Base-by-base conservation (phyloP, 345 rosid genomes). In the Lepidium africanum region DNA sequence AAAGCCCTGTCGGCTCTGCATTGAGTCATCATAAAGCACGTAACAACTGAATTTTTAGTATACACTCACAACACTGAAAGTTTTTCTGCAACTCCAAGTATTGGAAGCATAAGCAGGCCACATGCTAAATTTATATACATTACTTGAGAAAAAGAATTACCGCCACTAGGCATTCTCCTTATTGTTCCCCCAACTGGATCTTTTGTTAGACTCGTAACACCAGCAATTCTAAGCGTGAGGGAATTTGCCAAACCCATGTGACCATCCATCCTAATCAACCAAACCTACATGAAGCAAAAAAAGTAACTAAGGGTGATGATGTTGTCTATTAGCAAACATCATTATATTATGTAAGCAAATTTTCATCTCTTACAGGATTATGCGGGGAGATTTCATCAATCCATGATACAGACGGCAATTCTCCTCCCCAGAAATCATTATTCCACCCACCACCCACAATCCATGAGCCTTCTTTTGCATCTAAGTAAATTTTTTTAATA, bases 381-480 rank as follows among this genome's bases (percentile, higher is more conserved):
- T 69, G 27, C 59, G 90, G 72, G 6, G 97, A 84, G 71, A 88
- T 62, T 61, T 86, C 90, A 71, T 93, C 96, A 51, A 93, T 73
- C 97, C 96, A 93, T 13, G 94, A 84, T 17, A 87, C 90, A 50
- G 73, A 55, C 5, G 98, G 97, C 47, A 82, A 70, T 73, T 90
- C 96, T 69, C 98, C 98, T 68, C 96, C 98, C 98, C 97, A 93
- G 14, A 84, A 79, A 73, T 85, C 92, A 81, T 93, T 90, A 84
- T 93, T 93, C 98, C 98, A 93, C 70, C 97, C 92, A 48, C 97
- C 90, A 70, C 98, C 98, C 61, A 90, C 65, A 52, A 93, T 65
- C 97, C 98, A 93, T 33, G 87, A 80, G 54, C 90, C 94, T 70
- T 77, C 76, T 73, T 79, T 76, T 32, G 80, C 74, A 60, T 68